Base-by-base conservation (phyloP, 1,284 basidiomycete genomes). In the Cutaneotrichosporon dermatis region DNA sequence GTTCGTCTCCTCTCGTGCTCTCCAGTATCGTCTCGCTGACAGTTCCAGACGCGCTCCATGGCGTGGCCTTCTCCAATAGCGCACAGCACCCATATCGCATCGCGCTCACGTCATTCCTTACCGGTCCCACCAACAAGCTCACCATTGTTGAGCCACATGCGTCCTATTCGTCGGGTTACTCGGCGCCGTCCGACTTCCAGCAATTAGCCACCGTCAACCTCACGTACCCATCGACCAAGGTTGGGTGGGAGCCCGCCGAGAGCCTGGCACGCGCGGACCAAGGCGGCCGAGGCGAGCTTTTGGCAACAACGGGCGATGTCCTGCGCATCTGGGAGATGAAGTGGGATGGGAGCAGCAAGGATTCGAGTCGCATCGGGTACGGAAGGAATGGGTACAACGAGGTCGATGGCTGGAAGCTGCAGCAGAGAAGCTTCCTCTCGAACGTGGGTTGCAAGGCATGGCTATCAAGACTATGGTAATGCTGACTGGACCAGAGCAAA, bases 231-330 rank as follows among this genome's bases (percentile, higher is more conserved):
- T 72, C 77, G 40, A 79, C 78, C 6, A 75, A 77, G 62, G 71
- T 79, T 15, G 76, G 67, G 1, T 79, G 76, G 75, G 76, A 79
- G 60, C 77, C 77, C 4, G 49, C 56, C 33, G 66, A 69, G 49
- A 68, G 68, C n/a, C 54, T 70, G 12, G 56, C 64, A 5, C 66
- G 63, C 7, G 66, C 64, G 25, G 62, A 49, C 10, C 54, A 56
- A 11, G 70, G 72, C 7, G 69, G 69, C 3, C 57, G 71, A 43
- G 71, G 71, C 3, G 93, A 96, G 76, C 78, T 95, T 54, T 81
- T 97, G 13, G 93, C 92, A 11, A 94, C 90, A 4, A 92, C 90
- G 0, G 90, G 89, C 33, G 93, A 96, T 74, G 89, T 90, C 57
- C 75, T 97, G 70, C 82, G 92, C 65, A 84, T 96, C 62, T 96